A percentile compares a stretch with the other conserved stretches of the same genome.
Conservation (phyloP, 371 early-diverging fungal species). For the Lichtheimia corymbifera region DNA sequence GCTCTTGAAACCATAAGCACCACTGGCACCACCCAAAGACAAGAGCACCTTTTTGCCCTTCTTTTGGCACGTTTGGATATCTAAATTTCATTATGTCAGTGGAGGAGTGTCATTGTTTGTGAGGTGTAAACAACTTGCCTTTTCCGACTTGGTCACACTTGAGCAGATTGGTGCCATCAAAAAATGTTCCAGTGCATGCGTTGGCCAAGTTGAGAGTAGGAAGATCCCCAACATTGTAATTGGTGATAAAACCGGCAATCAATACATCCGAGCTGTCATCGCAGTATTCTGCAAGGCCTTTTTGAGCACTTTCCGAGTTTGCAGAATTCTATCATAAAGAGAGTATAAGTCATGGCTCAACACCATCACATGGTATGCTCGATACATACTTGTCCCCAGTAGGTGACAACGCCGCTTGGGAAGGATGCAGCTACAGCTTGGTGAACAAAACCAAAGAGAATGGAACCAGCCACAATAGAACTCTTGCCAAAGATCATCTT, state of each 20-base stretch:
- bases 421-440: constrained; percentile 7
- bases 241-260: constrained; percentile 19
- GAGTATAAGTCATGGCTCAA: background rate
- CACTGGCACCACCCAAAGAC: constrained; percentile 67
- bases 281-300: constrained; percentile 21
- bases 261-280: constrained; percentile 26
- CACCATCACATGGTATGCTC: background rate
- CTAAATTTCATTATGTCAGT: constrained; percentile 17
- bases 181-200: constrained; percentile 20
- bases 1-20: constrained; percentile 51
- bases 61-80: constrained; percentile 56
- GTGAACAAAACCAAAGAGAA: background rate
- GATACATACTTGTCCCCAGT: constrained; percentile 21
- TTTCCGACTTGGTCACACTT: constrained; percentile 54
- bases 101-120: constrained; percentile 6
- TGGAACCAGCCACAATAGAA: constrained; percentile 2
- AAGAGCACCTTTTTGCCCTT: constrained; percentile 52
- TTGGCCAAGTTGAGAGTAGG: constrained; percentile 23
- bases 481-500: background rate
- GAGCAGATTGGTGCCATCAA: constrained; percentile 32
- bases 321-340: constrained; percentile 17
- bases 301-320: constrained; percentile 8
- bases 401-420: constrained; percentile 12
- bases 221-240: constrained; percentile 20
- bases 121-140: constrained; percentile 9